phyloP scores from a whole-genome alignment of 2,329 filamentous ascomycete species.

The Hymenoscyphus occultus region DNA sequence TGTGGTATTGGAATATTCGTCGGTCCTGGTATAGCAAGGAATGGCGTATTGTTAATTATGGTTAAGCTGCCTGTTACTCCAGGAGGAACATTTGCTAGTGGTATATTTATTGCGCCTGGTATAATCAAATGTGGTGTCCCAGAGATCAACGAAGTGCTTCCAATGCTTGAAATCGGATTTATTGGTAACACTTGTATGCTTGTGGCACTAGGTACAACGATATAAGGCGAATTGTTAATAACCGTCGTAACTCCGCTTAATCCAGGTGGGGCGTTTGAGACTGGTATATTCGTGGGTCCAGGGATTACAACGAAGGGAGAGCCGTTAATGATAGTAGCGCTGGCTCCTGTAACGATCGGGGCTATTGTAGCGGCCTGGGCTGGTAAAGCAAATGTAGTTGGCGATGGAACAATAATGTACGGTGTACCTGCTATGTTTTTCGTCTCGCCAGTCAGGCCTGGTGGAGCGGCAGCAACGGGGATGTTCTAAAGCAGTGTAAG shows the following conservation, averaged over 20 bases:
- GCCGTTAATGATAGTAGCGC: conserved; percentile 10
- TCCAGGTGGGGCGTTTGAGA: conserved; percentile 17
- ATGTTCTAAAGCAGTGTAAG: background rate
- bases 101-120: conserved; percentile 13
- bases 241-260: conserved; percentile 11
- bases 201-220: conserved; percentile 6
- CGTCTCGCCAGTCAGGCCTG: conserved; percentile 9
- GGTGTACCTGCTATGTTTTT: conserved; percentile 9
- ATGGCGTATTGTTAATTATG: conserved; percentile 17
- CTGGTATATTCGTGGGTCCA: conserved; percentile 14
- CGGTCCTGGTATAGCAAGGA: conserved; percentile 9
- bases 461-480: conserved; percentile 13
- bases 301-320: conserved; percentile 14
- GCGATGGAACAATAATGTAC: conserved; percentile 14
- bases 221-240: conserved; percentile 12
- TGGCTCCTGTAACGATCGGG: conserved; percentile 5
- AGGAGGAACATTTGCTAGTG: conserved; percentile 11
- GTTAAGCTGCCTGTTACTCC: conserved; percentile 14
- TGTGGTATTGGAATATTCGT: conserved; percentile 7
- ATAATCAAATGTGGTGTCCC: conserved; percentile 16
- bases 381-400: conserved; percentile 12
- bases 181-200: conserved; percentile 1
- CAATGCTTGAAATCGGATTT: background rate
- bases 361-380: background rate
- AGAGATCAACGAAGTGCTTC: conserved; percentile 11